Percentiles rank a stretch among this genome's conserved stretches.
phyloP scores from a whole-genome alignment of 345 rosid genomes.

The Aquilaria malaccensis region DNA sequence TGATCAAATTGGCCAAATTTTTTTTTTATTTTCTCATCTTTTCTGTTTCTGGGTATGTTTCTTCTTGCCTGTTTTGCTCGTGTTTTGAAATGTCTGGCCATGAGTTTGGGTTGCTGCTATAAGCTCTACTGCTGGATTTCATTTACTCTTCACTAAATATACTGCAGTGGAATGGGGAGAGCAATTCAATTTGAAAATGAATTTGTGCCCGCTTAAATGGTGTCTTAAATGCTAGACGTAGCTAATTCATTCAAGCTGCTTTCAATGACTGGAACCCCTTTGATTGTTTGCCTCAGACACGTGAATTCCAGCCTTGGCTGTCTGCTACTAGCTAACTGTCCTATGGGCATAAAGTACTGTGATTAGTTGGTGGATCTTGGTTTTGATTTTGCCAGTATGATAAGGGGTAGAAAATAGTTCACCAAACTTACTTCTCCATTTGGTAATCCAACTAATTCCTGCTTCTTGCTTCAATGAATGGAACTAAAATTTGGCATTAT shows the following conservation, averaged over 20 bases:
- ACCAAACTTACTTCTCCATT: too few relatives aligned
- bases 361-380: conserved; percentile 2
- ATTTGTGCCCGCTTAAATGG: conserved; percentile 5
- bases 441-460: too few relatives aligned
- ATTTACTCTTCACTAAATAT: conserved; percentile 4
- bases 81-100: conserved; percentile 2
- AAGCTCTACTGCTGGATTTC: neutral
- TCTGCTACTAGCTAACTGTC: conserved; percentile 8
- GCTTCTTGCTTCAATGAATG: too few relatives aligned
- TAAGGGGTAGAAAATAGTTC: conserved; percentile 10
- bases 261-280: conserved; percentile 2
- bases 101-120: neutral
- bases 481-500: too few relatives aligned
- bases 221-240: conserved; percentile 15
- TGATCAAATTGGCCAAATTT: conserved; percentile 5
- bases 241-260: conserved; percentile 7
- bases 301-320: conserved; percentile 13
- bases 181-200: neutral
- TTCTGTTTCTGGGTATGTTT: conserved; percentile 18
- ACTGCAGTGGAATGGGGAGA: conserved; percentile 12
- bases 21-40: conserved; percentile 14
- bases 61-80: conserved; percentile 8
- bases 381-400: conserved; percentile 1
- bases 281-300: conserved; percentile 2
- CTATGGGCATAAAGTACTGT: conserved; percentile 8